A percentile compares a stretch with the other conserved stretches of the same genome.
Conservation (phyloP, 441 rosid genomes). For the Gossypium davidsonii region DNA sequence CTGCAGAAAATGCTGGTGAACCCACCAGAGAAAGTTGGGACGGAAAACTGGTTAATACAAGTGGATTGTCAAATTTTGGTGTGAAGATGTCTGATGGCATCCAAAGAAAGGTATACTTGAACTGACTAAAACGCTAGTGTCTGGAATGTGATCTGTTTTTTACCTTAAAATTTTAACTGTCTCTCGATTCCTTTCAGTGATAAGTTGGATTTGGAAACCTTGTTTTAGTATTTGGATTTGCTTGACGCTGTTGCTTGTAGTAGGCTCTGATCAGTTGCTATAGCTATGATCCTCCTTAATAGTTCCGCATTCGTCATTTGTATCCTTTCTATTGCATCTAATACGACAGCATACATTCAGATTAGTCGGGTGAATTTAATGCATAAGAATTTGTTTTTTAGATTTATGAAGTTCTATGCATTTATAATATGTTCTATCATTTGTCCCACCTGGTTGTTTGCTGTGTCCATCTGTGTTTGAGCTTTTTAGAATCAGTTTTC, state of each 20-base stretch:
- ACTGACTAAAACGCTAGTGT: not conserved
- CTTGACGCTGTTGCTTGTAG: constrained; percentile 1
- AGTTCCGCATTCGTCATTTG: not conserved
- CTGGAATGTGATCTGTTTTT: not conserved
- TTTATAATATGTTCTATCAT: not conserved
- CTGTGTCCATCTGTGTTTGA: not conserved
- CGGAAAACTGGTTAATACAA: constrained; percentile 39
- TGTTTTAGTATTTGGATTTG: not conserved
- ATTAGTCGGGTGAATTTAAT: not conserved
- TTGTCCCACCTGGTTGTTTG: not conserved
- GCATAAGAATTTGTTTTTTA: not conserved
- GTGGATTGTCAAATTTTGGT: constrained; percentile 49
- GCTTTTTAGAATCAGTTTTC: not conserved
- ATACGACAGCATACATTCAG: not conserved
- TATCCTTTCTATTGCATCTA: constrained; percentile 1
- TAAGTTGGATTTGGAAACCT: not conserved
- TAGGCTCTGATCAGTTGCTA: not conserved
- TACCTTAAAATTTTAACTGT: not conserved
- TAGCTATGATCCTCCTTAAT: not conserved
- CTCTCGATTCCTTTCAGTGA: not conserved
- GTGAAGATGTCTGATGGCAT: constrained; percentile 69
- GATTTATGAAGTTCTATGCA: not conserved
- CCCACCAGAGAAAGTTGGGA: constrained; percentile 66
- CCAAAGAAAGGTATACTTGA: constrained; percentile 73
- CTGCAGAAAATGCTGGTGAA: constrained; percentile 56